Evolutionary conservation across 441 rosid genomes (phyloP).

Genomic region (Biscutella auriculata): DNA sequence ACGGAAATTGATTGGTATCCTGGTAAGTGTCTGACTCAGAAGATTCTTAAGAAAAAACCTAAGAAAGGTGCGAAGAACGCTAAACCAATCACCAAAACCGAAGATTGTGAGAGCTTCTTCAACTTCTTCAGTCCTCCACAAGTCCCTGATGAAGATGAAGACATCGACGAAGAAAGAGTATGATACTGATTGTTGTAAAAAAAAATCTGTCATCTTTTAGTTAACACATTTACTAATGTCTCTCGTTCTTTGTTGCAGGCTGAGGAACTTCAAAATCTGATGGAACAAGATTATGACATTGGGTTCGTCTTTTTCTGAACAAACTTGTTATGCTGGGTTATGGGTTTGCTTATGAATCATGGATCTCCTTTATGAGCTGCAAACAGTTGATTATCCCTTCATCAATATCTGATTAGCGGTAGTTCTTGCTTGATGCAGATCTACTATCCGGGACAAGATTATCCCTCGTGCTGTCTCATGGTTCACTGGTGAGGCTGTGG

Average conservation of each 20-base stretch:
- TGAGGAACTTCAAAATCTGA: constrained; percentile 65
- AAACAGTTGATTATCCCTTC: neutral
- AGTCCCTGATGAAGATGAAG: constrained; percentile 75
- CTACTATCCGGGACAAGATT: constrained; percentile 68
- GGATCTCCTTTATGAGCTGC: neutral
- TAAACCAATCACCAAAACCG: constrained; percentile 62
- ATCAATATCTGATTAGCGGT: neutral
- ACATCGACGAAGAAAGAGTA: constrained; percentile 73
- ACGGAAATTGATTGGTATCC: constrained; percentile 81
- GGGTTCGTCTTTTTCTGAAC: constrained; percentile 30
- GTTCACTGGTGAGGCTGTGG: constrained; percentile 76
- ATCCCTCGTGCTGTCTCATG: constrained; percentile 82
- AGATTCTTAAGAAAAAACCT: constrained; percentile 62
- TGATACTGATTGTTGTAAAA: neutral
- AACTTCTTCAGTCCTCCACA: constrained; percentile 79
- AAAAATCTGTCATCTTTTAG: neutral
- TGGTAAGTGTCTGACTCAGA: constrained; percentile 72
- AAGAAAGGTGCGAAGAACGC: constrained; percentile 64
- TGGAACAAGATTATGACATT: constrained; percentile 85
- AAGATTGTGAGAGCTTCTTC: constrained; percentile 73
- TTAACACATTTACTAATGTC: neutral
- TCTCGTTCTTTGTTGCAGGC: constrained; percentile 33
- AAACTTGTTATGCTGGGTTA: neutral
- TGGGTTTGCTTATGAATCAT: neutral
- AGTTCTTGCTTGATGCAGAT: constrained; percentile 25